A percentile compares a stretch with the other conserved stretches of the same genome.
Conservation (phyloP, 352 stramenopile species). For the Phytophthora brassicae region DNA sequence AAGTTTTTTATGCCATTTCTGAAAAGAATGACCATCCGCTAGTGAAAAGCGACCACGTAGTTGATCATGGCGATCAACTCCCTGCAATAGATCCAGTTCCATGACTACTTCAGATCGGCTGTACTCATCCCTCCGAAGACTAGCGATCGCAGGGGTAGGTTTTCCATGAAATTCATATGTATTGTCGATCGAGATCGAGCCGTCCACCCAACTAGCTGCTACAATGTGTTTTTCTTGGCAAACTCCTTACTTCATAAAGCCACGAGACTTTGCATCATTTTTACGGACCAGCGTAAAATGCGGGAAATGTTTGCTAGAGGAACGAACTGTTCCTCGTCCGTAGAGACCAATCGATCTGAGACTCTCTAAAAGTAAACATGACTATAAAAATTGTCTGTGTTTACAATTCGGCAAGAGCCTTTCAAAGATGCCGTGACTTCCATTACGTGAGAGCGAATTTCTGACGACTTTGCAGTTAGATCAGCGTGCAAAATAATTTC, state of each 20-base stretch:
- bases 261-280: conserved; percentile 2
- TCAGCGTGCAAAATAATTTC: neutral
- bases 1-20: conserved; percentile 39
- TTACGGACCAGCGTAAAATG: conserved; percentile 8
- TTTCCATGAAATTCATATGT: conserved; percentile 20
- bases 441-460: conserved; percentile 25
- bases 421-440: conserved; percentile 23
- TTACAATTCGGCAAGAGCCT: conserved; percentile 20
- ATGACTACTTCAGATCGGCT: too few species aligned
- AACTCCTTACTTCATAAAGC: conserved; percentile 15
- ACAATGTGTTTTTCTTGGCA: conserved; percentile 20
- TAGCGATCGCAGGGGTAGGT: conserved; percentile 6
- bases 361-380: conserved; percentile 22
- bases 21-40: conserved; percentile 26
- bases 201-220: conserved; percentile 31
- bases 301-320: conserved; percentile 23
- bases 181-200: conserved; percentile 29
- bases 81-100: too few species aligned
- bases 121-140: conserved; percentile 32
- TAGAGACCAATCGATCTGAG: conserved; percentile 28
- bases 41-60: conserved; percentile 27
- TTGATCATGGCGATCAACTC: conserved; percentile 31
- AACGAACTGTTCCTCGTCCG: conserved; percentile 18
- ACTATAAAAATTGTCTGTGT: conserved; percentile 39
- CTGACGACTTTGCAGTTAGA: conserved; percentile 2